Conservation (phyloP, 305 asterid genomes). For the Solanum chacoense region DNA sequence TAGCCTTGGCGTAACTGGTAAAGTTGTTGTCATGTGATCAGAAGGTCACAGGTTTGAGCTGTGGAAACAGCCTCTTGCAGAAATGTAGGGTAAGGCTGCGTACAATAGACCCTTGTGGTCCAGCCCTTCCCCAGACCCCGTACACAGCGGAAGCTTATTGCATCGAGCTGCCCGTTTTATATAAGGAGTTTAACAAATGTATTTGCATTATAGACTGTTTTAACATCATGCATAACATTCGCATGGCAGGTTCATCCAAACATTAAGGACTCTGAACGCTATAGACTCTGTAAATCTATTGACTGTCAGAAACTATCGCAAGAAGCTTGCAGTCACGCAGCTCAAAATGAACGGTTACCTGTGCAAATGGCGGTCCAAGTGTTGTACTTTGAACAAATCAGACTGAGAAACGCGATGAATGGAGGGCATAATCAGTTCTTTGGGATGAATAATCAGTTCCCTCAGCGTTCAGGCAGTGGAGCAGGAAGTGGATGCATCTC, state of each 20-base stretch:
- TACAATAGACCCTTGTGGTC: not conserved
- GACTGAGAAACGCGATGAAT: constrained; percentile 82
- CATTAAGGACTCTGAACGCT: constrained; percentile 76
- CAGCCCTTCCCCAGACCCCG: not conserved
- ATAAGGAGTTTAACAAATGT: not conserved
- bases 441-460: constrained; percentile 52
- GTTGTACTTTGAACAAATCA: constrained; percentile 77
- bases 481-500: constrained; percentile 94
- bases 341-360: constrained; percentile 87
- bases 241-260: constrained; percentile 69
- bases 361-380: constrained; percentile 96
- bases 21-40: not conserved
- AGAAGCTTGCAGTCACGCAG: constrained; percentile 98
- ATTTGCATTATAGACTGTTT: not conserved
- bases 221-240: not conserved
- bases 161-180: not conserved
- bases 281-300: constrained; percentile 74
- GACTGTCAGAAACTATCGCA: constrained; percentile 80
- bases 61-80: not conserved
- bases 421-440: constrained; percentile 69
- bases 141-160: not conserved
- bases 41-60: not conserved
- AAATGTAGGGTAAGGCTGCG: not conserved
- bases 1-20: not conserved
- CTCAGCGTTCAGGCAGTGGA: constrained; percentile 70